Conservation (phyloP, 495 filamentous ascomycete species). For the Polyplosphaeria fusca region DNA sequence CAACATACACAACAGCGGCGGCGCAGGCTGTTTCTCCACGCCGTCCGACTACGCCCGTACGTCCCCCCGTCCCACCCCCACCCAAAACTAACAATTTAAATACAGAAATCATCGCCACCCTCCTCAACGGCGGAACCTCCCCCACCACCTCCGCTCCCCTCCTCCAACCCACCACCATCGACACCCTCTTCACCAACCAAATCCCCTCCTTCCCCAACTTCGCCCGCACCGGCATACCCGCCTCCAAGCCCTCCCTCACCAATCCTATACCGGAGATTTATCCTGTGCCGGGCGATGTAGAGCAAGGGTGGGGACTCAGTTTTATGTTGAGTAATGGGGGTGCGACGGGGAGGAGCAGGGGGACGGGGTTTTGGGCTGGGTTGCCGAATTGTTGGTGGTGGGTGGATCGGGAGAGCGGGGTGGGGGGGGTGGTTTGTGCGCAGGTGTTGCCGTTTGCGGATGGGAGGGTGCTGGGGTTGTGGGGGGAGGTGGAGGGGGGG, state of each 20-base stretch:
- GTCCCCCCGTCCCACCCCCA: too few relatives aligned
- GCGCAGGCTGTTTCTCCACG: conserved; percentile 55
- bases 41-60: conserved; percentile 57
- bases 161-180: conserved; percentile 46
- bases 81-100: conserved; percentile 13
- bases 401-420: conserved; percentile 52
- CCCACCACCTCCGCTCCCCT: conserved; percentile 45
- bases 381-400: conserved; percentile 56
- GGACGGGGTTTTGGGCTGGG: conserved; percentile 50
- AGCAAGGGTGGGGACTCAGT: conserved; percentile 54
- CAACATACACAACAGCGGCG: conserved; percentile 52
- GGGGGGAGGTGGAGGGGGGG: too few relatives aligned
- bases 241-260: conserved; percentile 47
- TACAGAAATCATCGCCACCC: conserved; percentile 37
- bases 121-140: conserved; percentile 34
- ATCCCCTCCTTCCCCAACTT: conserved; percentile 50
- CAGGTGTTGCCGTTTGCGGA: too few relatives aligned
- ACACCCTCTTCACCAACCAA: conserved; percentile 56
- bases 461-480: too few relatives aligned
- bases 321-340: conserved; percentile 49
- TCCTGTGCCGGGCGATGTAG: conserved; percentile 40
- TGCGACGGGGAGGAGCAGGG: conserved; percentile 44
- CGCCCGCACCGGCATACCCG: conserved; percentile 40
- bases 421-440: too few relatives aligned
- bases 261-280: conserved; percentile 46